Conservation (phyloP, 345 rosid species). For the Cardamine chenopodiifolia region DNA sequence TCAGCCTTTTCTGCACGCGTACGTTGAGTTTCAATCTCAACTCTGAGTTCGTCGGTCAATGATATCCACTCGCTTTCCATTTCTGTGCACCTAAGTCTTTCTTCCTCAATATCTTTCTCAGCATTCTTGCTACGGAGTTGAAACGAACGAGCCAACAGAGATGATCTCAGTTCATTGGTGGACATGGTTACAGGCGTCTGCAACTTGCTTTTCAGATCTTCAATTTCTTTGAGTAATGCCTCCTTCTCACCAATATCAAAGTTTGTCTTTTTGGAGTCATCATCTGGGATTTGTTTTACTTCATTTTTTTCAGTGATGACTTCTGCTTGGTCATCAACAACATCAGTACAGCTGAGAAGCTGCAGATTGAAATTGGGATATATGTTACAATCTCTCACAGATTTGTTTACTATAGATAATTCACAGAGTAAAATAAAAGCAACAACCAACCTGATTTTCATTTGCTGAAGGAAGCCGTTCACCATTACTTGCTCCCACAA, state of each 20-base stretch:
- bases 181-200: slow-evolving; percentile 60
- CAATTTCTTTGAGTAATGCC: slow-evolving; percentile 78
- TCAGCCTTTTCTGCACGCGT: slow-evolving; percentile 75
- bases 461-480: slow-evolving; percentile 36
- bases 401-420: slow-evolving; percentile 12
- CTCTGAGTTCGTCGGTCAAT: slow-evolving; percentile 81
- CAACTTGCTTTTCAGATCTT: slow-evolving; percentile 64
- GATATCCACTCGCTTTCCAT: slow-evolving; percentile 98
- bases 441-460: slow-evolving; percentile 44
- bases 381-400: slow-evolving; percentile 9
- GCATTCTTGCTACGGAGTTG: slow-evolving; percentile 51
- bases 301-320: slow-evolving; percentile 47
- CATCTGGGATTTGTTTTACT: slow-evolving; percentile 57
- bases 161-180: slow-evolving; percentile 68
- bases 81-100: slow-evolving; percentile 86
- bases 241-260: slow-evolving; percentile 70
- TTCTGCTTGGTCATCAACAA: slow-evolving; percentile 39
- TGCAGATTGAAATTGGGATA: slow-evolving; percentile 25
- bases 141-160: slow-evolving; percentile 67
- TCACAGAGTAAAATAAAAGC: slow-evolving; percentile 1
- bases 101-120: slow-evolving; percentile 69
- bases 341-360: slow-evolving; percentile 33
- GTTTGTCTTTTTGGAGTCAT: slow-evolving; percentile 38
- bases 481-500: slow-evolving; percentile 39
- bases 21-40: slow-evolving; percentile 78